Percentiles rank a stretch among this genome's conserved stretches.
These are phyloP conservation scores for Sphagnum contortum DNA, from an alignment of 225 moss, liverwort and hornwort species.

Conservation along the genomic window DNA sequence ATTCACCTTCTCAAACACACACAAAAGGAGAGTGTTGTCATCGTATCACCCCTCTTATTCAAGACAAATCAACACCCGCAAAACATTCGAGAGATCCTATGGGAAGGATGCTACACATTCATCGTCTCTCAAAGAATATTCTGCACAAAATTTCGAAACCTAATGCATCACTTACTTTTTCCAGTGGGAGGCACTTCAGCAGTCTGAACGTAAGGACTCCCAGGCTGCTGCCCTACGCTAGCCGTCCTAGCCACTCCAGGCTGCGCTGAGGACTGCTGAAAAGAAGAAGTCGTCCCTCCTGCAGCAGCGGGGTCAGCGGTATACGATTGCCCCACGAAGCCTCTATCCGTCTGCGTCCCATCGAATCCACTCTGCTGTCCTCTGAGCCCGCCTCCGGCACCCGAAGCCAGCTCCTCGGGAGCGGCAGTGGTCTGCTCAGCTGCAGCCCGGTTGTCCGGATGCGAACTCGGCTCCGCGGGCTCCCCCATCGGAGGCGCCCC, in stretches of 20 bases:
- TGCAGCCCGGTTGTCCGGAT: conserved; percentile 74
- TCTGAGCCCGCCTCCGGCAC: background rate
- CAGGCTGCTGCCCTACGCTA: conserved; percentile 29
- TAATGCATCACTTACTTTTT: conserved; percentile 14
- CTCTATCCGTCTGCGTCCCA: conserved; percentile 25
- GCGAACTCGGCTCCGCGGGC: conserved; percentile 65
- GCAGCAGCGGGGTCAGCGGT: conserved; percentile 13
- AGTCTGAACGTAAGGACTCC: conserved; percentile 47
- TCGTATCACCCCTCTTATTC: background rate
- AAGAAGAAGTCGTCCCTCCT: conserved; percentile 2
- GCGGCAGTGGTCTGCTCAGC: conserved; percentile 31
- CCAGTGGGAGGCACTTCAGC: conserved; percentile 32
- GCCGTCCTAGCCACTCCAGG: conserved; percentile 15
- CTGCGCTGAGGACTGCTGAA: conserved; percentile 22
- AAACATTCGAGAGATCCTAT: too few species aligned
- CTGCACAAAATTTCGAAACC: background rate
- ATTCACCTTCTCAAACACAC: background rate
- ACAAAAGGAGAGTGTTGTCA: background rate
- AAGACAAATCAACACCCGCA: background rate
- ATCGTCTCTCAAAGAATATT: too few species aligned
- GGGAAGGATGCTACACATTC: too few species aligned
- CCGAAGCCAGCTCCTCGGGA: background rate
- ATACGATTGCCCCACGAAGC: conserved; percentile 12
- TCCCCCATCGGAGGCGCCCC: conserved; percentile 84
- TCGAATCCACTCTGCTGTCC: background rate